Percentiles rank a stretch among this genome's conserved stretches.
phyloP scores from a whole-genome alignment of 768 basidiomycete species.

The Podaxis pistillaris region DNA sequence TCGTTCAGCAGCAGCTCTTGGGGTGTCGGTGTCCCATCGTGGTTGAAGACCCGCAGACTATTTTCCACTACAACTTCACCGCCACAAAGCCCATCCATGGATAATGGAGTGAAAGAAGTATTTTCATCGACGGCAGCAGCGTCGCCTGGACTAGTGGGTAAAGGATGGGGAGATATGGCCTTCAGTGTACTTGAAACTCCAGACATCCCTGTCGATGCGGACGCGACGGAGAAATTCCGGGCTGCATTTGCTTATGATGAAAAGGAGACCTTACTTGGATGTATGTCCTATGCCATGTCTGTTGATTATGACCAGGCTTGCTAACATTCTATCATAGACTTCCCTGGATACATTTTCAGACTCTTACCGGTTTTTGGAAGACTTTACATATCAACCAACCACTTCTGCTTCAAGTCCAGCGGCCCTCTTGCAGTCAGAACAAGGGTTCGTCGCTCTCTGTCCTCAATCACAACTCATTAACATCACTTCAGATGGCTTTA shows the following conservation, averaged over 20 bases:
- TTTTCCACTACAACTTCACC: constrained; percentile 28
- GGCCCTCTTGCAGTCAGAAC: constrained; percentile 79
- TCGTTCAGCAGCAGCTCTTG: constrained; percentile 51
- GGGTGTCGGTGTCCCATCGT: constrained; percentile 70
- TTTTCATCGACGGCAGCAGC: constrained; percentile 43
- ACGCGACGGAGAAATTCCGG: constrained; percentile 74
- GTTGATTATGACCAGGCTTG: constrained; percentile 1
- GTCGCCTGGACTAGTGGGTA: constrained; percentile 31
- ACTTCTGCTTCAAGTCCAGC: constrained; percentile 93
- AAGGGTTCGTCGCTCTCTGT: constrained; percentile 52
- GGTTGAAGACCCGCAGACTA: constrained; percentile 56
- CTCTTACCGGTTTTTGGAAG: constrained; percentile 87
- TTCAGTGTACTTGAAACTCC: constrained; percentile 84
- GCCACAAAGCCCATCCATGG: constrained; percentile 25
- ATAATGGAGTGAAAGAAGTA: constrained; percentile 54
- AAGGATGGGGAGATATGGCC: constrained; percentile 55
- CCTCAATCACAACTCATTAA: constrained; percentile 6
- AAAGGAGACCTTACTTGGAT: constrained; percentile 82
- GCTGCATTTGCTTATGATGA: constrained; percentile 84
- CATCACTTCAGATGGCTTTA: constrained; percentile 76
- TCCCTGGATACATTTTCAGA: constrained; percentile 87
- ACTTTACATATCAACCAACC: constrained; percentile 88
- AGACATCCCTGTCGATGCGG: constrained; percentile 57
- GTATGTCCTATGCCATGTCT: constrained; percentile 47
- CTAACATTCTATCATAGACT: constrained; percentile 50